Conservation (phyloP, 2,329 filamentous ascomycete species). For the Alternaria solani region DNA sequence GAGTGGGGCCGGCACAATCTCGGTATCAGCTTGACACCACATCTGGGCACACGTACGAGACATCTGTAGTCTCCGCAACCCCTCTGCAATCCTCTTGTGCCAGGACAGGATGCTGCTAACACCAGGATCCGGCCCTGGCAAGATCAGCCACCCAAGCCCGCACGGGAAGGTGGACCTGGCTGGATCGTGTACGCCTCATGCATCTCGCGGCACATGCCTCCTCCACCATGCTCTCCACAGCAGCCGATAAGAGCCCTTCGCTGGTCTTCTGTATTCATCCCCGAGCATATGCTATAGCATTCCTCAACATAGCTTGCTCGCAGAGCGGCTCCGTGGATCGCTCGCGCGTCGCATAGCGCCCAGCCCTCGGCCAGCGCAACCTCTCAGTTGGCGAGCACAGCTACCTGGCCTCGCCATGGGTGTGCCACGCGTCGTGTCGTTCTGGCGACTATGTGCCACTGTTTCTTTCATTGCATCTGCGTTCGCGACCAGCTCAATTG, state of each 20-base stretch:
- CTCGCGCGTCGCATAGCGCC: constrained; percentile 1
- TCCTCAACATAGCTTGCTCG: constrained; percentile 16
- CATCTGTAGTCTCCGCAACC: background rate
- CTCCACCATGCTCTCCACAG: constrained; percentile 15
- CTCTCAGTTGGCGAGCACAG: background rate
- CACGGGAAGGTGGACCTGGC: constrained; percentile 25
- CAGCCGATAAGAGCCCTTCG: constrained; percentile 4
- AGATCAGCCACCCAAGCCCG: background rate
- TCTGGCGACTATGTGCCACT: constrained; percentile 10
- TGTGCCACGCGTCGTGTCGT: constrained; percentile 5
- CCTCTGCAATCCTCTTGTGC: too few species aligned
- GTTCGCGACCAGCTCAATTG: constrained; percentile 14
- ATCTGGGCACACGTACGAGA: background rate
- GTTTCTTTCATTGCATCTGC: constrained; percentile 10
- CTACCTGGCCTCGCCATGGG: constrained; percentile 1
- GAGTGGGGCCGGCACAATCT: constrained; percentile 4
- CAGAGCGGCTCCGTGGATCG: constrained; percentile 13
- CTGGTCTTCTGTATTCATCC: constrained; percentile 8
- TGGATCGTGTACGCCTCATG: constrained; percentile 21
- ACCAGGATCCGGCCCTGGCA: background rate
- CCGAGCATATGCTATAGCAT: constrained; percentile 18
- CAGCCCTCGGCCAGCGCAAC: background rate
- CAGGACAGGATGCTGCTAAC: background rate
- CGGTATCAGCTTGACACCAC: constrained; percentile 4
- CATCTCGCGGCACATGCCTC: constrained; percentile 22